Percentiles rank a stretch among this genome's conserved stretches.
Conservation (phyloP, 148 eudicot genomes). For the Euryodendron excelsum region DNA sequence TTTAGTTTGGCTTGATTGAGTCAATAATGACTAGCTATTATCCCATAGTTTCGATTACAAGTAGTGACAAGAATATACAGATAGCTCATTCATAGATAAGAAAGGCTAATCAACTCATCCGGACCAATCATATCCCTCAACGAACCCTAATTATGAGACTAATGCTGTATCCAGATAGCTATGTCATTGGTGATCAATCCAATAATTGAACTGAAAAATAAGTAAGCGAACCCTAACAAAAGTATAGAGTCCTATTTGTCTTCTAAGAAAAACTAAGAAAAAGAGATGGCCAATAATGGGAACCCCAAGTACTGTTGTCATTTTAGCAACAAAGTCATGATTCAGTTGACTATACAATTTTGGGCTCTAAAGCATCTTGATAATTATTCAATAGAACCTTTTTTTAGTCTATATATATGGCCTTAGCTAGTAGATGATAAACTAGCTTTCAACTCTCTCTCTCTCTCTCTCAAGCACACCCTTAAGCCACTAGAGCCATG, state of each 20-base stretch:
- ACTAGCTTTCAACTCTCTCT: conserved; percentile 8
- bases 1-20: not conserved
- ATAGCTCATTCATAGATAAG: not conserved
- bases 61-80: not conserved
- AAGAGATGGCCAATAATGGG: not conserved
- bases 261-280: not conserved
- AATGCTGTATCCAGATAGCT: not conserved
- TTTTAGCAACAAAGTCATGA: conserved; percentile 6
- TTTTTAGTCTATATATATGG: not conserved
- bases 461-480: conserved; percentile 1
- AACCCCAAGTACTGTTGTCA: conserved; percentile 8
- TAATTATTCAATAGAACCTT: not conserved
- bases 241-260: not conserved
- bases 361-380: not conserved
- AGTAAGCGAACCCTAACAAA: not conserved
- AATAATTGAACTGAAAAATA: not conserved
- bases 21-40: not conserved
- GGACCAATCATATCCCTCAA: not conserved
- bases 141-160: not conserved
- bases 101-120: no score
- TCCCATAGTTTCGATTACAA: not conserved
- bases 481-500: not conserved
- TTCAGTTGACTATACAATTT: not conserved
- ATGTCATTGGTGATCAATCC: not conserved
- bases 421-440: not conserved